phyloP scores from a whole-genome alignment of 768 basidiomycete species.

The Strobilomyces echinocephalus region DNA sequence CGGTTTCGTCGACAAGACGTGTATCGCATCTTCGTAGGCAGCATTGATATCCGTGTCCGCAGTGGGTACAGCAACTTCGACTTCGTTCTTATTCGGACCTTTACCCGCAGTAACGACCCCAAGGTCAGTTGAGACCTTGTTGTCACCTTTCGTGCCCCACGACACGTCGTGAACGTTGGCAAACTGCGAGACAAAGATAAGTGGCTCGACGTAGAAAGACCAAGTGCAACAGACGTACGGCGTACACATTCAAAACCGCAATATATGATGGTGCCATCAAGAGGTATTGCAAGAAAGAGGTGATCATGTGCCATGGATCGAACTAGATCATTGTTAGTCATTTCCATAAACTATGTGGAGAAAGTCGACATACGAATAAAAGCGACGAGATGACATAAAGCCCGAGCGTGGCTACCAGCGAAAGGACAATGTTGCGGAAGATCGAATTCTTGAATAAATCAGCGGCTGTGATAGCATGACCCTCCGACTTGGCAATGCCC shows the following conservation, averaged over 20 bases:
- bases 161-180: slow-evolving; percentile 89
- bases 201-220: neutral
- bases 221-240: slow-evolving; percentile 35
- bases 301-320: slow-evolving; percentile 99
- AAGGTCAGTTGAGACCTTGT: slow-evolving; percentile 78
- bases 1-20: slow-evolving; percentile 72
- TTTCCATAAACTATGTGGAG: neutral
- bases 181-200: slow-evolving; percentile 42
- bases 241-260: slow-evolving; percentile 88
- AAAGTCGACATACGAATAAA: slow-evolving; percentile 65
- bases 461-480: slow-evolving; percentile 44
- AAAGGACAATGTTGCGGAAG: slow-evolving; percentile 83
- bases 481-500: slow-evolving; percentile 43
- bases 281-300: slow-evolving; percentile 89
- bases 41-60: slow-evolving; percentile 86
- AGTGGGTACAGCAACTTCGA: slow-evolving; percentile 81
- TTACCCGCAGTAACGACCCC: slow-evolving; percentile 69
- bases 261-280: slow-evolving; percentile 94
- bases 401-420: slow-evolving; percentile 82
- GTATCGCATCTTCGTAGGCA: slow-evolving; percentile 87
- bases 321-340: slow-evolving; percentile 45
- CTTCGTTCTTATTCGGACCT: slow-evolving; percentile 64
- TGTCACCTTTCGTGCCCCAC: slow-evolving; percentile 96
- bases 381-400: slow-evolving; percentile 81
- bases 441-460: slow-evolving; percentile 74